Evolutionary conservation across 164 flowering plant genomes (phyloP), one percentile per base, ranked within the genome.

Genomic region (Liriodendron chinense): DNA sequence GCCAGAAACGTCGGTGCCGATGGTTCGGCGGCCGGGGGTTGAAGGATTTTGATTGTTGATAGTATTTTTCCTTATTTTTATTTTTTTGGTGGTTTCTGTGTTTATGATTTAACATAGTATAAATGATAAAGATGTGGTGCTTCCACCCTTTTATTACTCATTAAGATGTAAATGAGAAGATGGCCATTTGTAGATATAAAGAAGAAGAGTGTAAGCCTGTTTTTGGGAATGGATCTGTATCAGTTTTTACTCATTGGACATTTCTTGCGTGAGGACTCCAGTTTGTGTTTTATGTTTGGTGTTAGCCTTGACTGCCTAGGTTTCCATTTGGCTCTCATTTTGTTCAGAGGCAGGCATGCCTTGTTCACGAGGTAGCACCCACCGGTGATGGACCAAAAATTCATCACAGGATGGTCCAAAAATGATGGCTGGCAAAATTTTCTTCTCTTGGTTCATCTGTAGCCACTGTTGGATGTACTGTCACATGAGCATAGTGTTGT

Each of bases 21-120:
- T 79, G 9, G 53, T 82, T 56, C 81, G 87, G 75, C 86, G 87
- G 80, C 61, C 89, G 34, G 88, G 96, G 75, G 89, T 92, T 28
- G 96, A 90, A 84, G 96, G 96, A 25, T 90, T 89, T 83, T 92
- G 88, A 89, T 78, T 86, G 89, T 88, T 78, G 21, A 87, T 89
- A 85, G 34, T 74, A 47, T 79, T 71, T 78, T 74, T 76, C 78
- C 78, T 73, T 80, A 81, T 70, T 50, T 61, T 18, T 12, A 53
- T 53, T 74, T 82, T 59, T 72, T 50, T 63, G 57, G 13, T 28
- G 43, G 20, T 57, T 76, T 68, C 61, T 47, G n/a, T 72, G 74
- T 68, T 65, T 49, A 18, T 75, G 75, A 76, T 77, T 81, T 79
- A 69, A 81, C 81, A 78, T 71, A 79, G 72, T 74, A 86, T 80